Evolutionary conservation across 352 stramenopile genomes (phyloP).

Genomic region (Globisporangium yorkense): DNA sequence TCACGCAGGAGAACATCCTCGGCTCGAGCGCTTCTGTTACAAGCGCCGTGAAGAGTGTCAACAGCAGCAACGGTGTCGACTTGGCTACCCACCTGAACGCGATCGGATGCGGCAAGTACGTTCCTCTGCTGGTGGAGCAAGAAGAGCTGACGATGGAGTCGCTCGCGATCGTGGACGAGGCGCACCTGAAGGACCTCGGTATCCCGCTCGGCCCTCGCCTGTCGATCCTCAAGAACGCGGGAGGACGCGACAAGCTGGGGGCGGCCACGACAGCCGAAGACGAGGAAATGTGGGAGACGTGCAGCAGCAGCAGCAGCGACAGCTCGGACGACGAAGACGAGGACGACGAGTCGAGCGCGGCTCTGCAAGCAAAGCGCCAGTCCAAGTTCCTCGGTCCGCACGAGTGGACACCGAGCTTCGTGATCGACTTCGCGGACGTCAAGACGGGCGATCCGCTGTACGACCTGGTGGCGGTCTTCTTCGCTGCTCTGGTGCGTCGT

Average conservation of each 20-base stretch:
- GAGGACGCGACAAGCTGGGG: constrained; percentile 10
- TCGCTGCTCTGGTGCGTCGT: constrained; percentile 60
- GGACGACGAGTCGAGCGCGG: constrained; percentile 10
- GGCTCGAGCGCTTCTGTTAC: constrained; percentile 20
- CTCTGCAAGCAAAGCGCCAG: constrained; percentile 34
- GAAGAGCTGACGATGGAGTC: constrained; percentile 52
- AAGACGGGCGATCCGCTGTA: constrained; percentile 85
- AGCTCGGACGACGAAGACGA: constrained; percentile 41
- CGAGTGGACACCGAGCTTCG: constrained; percentile 53
- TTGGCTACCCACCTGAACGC: constrained; percentile 31
- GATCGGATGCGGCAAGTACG: constrained; percentile 53
- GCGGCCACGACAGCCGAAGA: constrained; percentile 6
- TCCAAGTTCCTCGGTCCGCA: constrained; percentile 37
- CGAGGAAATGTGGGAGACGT: constrained; percentile 48
- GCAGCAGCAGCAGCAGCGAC: constrained; percentile 45
- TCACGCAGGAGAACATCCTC: constrained; percentile 86
- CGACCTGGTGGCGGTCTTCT: constrained; percentile 79
- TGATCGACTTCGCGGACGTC: constrained; percentile 87
- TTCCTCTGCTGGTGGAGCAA: constrained; percentile 39
- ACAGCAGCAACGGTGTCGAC: background rate
- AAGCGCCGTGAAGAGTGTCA: background rate
- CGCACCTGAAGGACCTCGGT: constrained; percentile 48
- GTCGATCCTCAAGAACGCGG: constrained; percentile 39
- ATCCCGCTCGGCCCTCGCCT: constrained; percentile 56
- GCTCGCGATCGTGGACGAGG: constrained; percentile 34